These are phyloP conservation scores for Amaranthus palmeri DNA, from an alignment of 148 eudicot genomes.

Conservation along the genomic window DNA sequence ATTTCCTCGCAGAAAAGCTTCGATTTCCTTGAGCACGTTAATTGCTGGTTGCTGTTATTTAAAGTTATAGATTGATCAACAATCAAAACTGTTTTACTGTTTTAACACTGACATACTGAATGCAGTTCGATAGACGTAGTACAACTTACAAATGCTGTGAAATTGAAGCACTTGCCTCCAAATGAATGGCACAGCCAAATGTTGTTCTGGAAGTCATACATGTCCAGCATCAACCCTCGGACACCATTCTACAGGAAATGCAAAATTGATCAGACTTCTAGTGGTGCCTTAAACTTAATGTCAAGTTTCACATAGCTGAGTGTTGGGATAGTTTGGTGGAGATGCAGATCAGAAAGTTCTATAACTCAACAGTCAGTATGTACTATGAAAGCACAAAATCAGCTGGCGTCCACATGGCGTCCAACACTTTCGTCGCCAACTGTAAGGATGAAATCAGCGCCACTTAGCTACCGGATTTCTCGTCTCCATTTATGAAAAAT, in stretches of 20 bases:
- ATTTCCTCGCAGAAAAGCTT: conserved; percentile 51
- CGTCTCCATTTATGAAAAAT: too few relatives aligned
- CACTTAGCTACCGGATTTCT: too few relatives aligned
- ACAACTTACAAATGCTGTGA: conserved; percentile 80
- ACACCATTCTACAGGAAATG: conserved; percentile 69
- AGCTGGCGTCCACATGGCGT: too few relatives aligned
- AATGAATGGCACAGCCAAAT: conserved; percentile 92
- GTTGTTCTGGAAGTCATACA: conserved; percentile 79
- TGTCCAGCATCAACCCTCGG: conserved; percentile 92
- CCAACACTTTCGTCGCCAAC: too few relatives aligned
- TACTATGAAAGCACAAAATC: too few relatives aligned
- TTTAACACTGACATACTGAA: neutral
- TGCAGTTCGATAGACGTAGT: neutral
- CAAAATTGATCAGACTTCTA: conserved; percentile 6
- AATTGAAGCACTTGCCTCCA: conserved; percentile 64
- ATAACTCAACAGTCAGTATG: too few relatives aligned
- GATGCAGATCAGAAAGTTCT: neutral
- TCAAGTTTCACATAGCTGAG: neutral
- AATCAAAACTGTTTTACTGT: neutral
- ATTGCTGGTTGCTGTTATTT: conserved; percentile 79
- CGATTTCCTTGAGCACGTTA: conserved; percentile 66
- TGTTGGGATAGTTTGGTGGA: neutral
- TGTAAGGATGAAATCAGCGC: too few relatives aligned
- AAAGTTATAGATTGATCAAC: conserved; percentile 4
- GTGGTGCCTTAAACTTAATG: neutral